Evolutionary conservation across 169 alveolate genomes (phyloP).

Genomic region (Plasmodium adleri): DNA sequence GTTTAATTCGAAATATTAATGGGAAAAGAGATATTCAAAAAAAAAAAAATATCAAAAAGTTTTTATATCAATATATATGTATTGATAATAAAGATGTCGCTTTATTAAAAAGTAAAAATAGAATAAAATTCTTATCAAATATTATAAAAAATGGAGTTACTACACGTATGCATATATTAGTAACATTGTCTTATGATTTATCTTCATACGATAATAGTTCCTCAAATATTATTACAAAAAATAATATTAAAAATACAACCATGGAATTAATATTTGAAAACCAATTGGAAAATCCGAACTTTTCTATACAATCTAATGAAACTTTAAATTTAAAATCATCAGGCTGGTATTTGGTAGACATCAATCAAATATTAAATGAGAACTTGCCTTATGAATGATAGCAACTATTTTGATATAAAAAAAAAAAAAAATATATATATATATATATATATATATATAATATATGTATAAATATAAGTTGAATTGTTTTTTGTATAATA

Average conservation of each 20-base stretch:
- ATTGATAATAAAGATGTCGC: slow-evolving; percentile 67
- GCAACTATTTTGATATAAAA: not conserved
- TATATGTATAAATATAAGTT: not conserved
- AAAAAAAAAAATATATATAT: not conserved
- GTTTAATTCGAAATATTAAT: slow-evolving; percentile 48
- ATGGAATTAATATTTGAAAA: slow-evolving; percentile 69
- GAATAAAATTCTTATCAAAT: slow-evolving; percentile 69
- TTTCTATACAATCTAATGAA: slow-evolving; percentile 61
- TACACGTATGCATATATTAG: slow-evolving; percentile 70
- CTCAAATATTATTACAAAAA: slow-evolving; percentile 45
- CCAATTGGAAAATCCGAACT: slow-evolving; percentile 64
- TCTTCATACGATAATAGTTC: slow-evolving; percentile 30
- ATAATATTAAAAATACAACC: slow-evolving; percentile 43
- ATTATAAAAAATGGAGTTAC: slow-evolving; percentile 74
- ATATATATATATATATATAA: slow-evolving; percentile 1
- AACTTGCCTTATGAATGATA: slow-evolving; percentile 67
- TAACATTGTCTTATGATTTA: slow-evolving; percentile 39
- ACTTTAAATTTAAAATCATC: slow-evolving; percentile 59
- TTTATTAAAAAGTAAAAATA: slow-evolving; percentile 23
- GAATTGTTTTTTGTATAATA: too few relatives aligned
- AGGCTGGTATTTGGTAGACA: slow-evolving; percentile 74
- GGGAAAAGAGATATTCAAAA: slow-evolving; percentile 46
- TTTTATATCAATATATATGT: slow-evolving; percentile 74
- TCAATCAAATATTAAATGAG: slow-evolving; percentile 71
- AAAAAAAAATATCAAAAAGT: slow-evolving; percentile 74